Conservation (phyloP, 2,329 filamentous ascomycete species). For the Fusarium devonianum region DNA sequence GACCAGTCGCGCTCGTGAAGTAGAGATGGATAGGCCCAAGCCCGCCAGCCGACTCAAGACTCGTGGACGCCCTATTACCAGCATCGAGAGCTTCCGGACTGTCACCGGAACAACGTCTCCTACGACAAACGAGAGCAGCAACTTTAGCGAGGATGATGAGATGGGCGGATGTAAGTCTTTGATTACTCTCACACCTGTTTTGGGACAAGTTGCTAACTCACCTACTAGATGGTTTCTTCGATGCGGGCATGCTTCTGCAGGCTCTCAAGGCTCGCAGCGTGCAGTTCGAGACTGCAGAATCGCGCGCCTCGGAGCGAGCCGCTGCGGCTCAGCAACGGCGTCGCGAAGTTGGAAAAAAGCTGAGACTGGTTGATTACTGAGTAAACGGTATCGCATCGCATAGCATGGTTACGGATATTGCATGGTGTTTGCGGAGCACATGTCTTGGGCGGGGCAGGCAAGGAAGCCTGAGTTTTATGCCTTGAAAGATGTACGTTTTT, state of each 20-base stretch:
- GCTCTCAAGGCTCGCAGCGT: constrained; percentile 78
- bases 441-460: constrained; percentile 12
- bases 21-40: constrained; percentile 52
- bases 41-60: constrained; percentile 66
- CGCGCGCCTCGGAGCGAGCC: constrained; percentile 65
- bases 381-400: constrained; percentile 16
- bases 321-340: constrained; percentile 65
- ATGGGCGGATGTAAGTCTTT: constrained; percentile 85
- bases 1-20: constrained; percentile 61
- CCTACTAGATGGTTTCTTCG: constrained; percentile 90
- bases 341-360: constrained; percentile 76
- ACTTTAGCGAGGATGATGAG: constrained; percentile 83
- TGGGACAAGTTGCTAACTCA: constrained; percentile 39
- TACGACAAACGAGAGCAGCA: constrained; percentile 72
- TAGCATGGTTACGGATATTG: constrained; percentile 21
- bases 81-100: constrained; percentile 55
- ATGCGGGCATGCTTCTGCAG: constrained; percentile 92
- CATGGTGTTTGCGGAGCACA: constrained; percentile 28
- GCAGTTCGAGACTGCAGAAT: constrained; percentile 58
- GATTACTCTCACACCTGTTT: background rate
- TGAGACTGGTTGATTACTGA: constrained; percentile 74
- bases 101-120: constrained; percentile 63
- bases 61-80: constrained; percentile 75
- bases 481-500: background rate
- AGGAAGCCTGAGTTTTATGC: background rate